Evolutionary conservation across 306 rosid species (phyloP).

Genomic region (Myrica gale): DNA sequence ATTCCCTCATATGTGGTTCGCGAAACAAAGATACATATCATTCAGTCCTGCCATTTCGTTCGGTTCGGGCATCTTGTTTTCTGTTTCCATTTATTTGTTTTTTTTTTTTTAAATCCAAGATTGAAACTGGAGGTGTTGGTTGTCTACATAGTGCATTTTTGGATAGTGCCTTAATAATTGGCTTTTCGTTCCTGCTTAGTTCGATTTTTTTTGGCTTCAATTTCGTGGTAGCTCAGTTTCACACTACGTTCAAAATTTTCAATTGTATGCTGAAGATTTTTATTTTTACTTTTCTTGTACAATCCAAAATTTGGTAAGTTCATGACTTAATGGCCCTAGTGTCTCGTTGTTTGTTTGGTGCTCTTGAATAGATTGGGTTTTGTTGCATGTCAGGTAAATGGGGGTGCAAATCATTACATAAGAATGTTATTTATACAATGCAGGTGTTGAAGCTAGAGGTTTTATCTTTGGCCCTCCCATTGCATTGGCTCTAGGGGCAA

Average conservation of each 20-base stretch:
- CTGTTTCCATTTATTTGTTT: neutral
- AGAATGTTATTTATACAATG: slow-evolving; percentile 20
- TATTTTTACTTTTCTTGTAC: neutral
- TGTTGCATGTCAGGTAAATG: slow-evolving; percentile 5
- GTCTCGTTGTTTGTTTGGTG: slow-evolving; percentile 3
- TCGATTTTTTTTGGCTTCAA: neutral
- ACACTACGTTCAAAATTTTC: slow-evolving; percentile 1
- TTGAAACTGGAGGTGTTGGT: neutral
- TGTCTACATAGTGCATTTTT: neutral
- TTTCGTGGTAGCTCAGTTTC: slow-evolving; percentile 15
- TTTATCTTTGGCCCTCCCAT: slow-evolving; percentile 99
- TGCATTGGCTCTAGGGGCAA: slow-evolving; percentile 95
- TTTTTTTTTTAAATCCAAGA: neutral
- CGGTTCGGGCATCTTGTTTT: neutral
- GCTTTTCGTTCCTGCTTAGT: neutral
- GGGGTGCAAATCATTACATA: slow-evolving; percentile 18
- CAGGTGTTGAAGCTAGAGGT: slow-evolving; percentile 97
- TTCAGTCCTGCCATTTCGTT: neutral
- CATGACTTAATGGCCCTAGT: neutral
- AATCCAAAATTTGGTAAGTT: neutral
- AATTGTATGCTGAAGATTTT: neutral
- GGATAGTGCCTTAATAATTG: neutral
- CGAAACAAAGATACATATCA: neutral
- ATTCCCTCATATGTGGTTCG: slow-evolving; percentile 11
- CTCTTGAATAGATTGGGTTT: slow-evolving; percentile 8